A percentile compares a stretch with the other conserved stretches of the same genome.
phyloP scores from a whole-genome alignment of 352 stramenopile species.

The Pythium rhizo-oryzae region DNA sequence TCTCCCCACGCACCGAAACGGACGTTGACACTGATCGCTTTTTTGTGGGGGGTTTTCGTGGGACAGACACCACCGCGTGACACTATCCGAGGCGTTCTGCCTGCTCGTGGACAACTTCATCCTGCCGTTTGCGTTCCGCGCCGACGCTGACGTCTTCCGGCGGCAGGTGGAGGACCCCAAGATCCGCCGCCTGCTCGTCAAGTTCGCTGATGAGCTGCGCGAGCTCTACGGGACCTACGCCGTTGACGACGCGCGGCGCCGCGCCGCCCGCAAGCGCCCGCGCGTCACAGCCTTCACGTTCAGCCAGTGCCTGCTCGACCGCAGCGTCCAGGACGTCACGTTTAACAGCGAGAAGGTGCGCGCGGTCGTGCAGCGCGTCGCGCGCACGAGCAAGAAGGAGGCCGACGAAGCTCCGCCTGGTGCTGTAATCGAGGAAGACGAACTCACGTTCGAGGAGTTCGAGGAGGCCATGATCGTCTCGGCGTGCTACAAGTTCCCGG shows the following conservation, averaged over 20 bases:
- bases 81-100: constrained; percentile 76
- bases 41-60: background rate
- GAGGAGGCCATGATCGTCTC: constrained; percentile 71
- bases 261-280: constrained; percentile 29
- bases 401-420: constrained; percentile 17
- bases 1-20: background rate
- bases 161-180: constrained; percentile 72
- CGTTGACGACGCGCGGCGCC: constrained; percentile 35
- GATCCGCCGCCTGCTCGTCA: constrained; percentile 62
- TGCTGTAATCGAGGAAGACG: constrained; percentile 44
- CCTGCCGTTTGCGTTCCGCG: constrained; percentile 71
- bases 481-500: constrained; percentile 77
- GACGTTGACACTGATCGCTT: background rate
- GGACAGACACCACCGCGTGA: constrained; percentile 54
- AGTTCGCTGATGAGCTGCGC: constrained; percentile 62
- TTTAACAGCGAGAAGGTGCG: constrained; percentile 67
- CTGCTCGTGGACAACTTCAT: constrained; percentile 78
- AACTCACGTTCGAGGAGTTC: constrained; percentile 65
- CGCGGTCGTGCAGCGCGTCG: constrained; percentile 58
- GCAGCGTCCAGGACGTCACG: constrained; percentile 57
- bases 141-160: constrained; percentile 71
- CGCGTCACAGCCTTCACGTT: constrained; percentile 67
- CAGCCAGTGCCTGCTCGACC: constrained; percentile 62
- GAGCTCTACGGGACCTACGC: constrained; percentile 61
- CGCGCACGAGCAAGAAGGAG: constrained; percentile 36